Percentiles rank a stretch among this genome's conserved stretches.
These are phyloP conservation scores for Scheffersomyces parashehatae DNA, from an alignment of 1,139 yeast species.

Conservation along the genomic window DNA sequence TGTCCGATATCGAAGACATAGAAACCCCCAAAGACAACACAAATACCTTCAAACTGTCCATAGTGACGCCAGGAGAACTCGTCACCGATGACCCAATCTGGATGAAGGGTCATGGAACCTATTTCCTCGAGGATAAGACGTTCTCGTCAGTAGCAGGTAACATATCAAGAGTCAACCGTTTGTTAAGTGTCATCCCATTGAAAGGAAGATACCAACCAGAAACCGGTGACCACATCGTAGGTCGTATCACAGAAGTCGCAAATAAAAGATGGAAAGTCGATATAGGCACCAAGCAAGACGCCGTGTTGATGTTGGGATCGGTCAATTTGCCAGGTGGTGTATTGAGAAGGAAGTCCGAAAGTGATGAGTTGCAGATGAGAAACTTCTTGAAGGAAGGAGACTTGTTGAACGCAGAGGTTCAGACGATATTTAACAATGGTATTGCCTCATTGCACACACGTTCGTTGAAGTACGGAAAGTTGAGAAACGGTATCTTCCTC, in stretches of 20 bases:
- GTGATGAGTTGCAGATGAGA: conserved; percentile 96
- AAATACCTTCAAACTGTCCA: conserved; percentile 18
- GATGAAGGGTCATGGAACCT: conserved; percentile 99
- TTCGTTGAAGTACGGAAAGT: conserved; percentile 90
- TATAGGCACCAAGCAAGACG: conserved; percentile 91
- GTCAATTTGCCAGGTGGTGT: conserved; percentile 98
- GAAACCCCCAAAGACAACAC: conserved; percentile 1
- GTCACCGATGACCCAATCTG: conserved; percentile 94
- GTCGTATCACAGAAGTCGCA: conserved; percentile 92
- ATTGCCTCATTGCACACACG: conserved; percentile 94
- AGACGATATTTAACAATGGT: conserved; percentile 85
- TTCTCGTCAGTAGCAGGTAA: conserved; percentile 93
- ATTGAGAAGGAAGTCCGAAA: conserved; percentile 86
- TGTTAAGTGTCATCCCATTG: conserved; percentile 82
- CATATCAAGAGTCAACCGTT: conserved; percentile 80
- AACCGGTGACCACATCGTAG: conserved; percentile 95
- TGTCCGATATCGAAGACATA: conserved; percentile 28
- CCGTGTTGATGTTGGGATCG: conserved; percentile 88
- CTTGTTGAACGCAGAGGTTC: conserved; percentile 92
- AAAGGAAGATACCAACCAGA: conserved; percentile 89
- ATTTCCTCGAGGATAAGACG: conserved; percentile 67
- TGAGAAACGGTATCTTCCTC: conserved; percentile 85
- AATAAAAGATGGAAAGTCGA: conserved; percentile 96
- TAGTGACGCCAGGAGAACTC: conserved; percentile 95
- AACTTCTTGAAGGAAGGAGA: conserved; percentile 96